Evolutionary conservation across 2,329 filamentous ascomycete species (phyloP).

Genomic region (Phialocephala sp.): DNA sequence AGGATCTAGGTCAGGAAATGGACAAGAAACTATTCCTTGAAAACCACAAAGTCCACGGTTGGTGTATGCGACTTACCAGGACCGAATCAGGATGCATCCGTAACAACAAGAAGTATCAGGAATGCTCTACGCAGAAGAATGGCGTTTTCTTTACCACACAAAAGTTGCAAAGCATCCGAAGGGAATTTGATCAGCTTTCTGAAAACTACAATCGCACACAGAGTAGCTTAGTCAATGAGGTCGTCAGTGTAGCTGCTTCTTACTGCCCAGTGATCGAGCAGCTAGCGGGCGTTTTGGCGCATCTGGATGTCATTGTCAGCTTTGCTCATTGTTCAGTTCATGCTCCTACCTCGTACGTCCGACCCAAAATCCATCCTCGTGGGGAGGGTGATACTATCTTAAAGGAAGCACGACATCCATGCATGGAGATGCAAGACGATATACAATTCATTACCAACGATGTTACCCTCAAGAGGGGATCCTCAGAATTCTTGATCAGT

Average conservation of each 20-base stretch:
- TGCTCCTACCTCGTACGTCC: constrained; percentile 88
- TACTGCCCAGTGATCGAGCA: constrained; percentile 93
- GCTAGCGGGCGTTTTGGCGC: constrained; percentile 84
- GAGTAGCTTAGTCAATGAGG: constrained; percentile 86
- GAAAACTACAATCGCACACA: constrained; percentile 96
- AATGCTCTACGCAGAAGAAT: constrained; percentile 98
- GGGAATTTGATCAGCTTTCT: constrained; percentile 92
- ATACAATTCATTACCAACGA: constrained; percentile 99
- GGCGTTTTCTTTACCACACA: constrained; percentile 97
- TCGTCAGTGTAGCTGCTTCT: constrained; percentile 90
- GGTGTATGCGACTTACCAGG: constrained; percentile 92
- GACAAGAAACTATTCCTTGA: constrained; percentile 99
- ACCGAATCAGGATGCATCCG: constrained; percentile 92
- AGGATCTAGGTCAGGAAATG: constrained; percentile 87
- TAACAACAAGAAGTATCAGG: constrained; percentile 87
- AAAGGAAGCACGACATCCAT: constrained; percentile 94
- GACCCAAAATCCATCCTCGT: constrained; percentile 87
- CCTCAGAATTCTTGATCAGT: constrained; percentile 71
- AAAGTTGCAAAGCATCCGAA: constrained; percentile 76
- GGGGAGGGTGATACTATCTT: constrained; percentile 88
- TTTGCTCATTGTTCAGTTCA: constrained; percentile 94
- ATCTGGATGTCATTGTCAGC: constrained; percentile 93
- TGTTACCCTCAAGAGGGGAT: constrained; percentile 76
- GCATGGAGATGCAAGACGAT: constrained; percentile 98
- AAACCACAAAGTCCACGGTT: constrained; percentile 93